Evolutionary conservation across 805 yeast genomes (phyloP), one percentile per base, ranked within the genome.

Genomic region (Lipomyces yamadae): DNA sequence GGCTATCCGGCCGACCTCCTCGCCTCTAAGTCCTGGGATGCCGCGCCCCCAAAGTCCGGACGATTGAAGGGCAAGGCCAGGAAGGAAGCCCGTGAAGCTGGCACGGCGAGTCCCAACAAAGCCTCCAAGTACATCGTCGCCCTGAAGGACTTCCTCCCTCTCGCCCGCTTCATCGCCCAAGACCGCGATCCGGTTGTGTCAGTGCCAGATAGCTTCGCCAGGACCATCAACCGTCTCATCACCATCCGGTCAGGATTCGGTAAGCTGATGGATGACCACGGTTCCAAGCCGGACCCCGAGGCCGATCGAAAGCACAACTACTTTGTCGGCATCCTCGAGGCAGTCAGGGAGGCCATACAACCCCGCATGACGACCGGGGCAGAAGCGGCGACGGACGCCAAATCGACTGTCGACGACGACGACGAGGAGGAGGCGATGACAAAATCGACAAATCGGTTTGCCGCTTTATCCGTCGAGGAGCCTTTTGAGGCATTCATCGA

Each of bases 41-140:
- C 4, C 42, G 13, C 42, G 42, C 42, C 42, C 10, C 10, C 42
- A 10, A 37, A 37, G 42, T 37, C 8, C 4, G 42, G 42, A 37
- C 42, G 42, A 37, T 37, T 37, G 42, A 37, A 37, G 42, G 42
- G 42, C 8, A 37, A 37, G 42, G 42, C 39, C 39, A 37, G 42
- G 42, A 37, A 37, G 42, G 42, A 37, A 10, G 42, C 42, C 42
- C 42, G 13, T 10, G 42, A 10, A 37, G 42, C 42, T 37, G 42
- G 42, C 13, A 37, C 42, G 42, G 42, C 42, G 42, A 13, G 42
- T 37, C 13, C 42, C 42, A 10, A 8, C 42, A 37, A 37, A 13
- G 42, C 42, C 42, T 37, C 42, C 42, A 37, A 37, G 42, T 37
- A 37, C 42, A 37, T 37, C 42, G 42, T 37, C 42, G 42, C 42